These are phyloP conservation scores for Westerdykella sp. DNA, from an alignment of 2,329 filamentous ascomycete genomes.

Conservation along the genomic window DNA sequence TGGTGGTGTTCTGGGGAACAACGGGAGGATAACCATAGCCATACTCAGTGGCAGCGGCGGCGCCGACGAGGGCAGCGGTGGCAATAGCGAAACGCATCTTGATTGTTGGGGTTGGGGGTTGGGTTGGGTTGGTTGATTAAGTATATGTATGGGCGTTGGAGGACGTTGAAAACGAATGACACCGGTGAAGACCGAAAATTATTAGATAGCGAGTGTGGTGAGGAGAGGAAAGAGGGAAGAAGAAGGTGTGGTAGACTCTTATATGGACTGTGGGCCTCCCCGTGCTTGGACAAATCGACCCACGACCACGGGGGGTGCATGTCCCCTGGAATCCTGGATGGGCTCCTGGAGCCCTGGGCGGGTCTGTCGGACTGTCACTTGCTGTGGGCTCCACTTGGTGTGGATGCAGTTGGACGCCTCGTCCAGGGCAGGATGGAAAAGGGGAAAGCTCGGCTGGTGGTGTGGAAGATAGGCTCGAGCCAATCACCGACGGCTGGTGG, in stretches of 20 bases:
- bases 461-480: no score
- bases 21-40: conserved; percentile 4
- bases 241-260: not conserved
- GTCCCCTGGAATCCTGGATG: conserved; percentile 10
- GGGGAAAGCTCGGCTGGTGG: conserved; percentile 11
- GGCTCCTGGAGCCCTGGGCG: conserved; percentile 12
- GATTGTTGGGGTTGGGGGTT: conserved; percentile 27
- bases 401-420: conserved; percentile 10
- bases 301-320: conserved; percentile 25
- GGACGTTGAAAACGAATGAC: conserved; percentile 36
- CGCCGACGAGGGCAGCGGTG: conserved; percentile 27
- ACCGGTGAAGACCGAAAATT: conserved; percentile 36
- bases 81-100: conserved; percentile 36
- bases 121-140: conserved; percentile 1
- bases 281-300: conserved; percentile 23
- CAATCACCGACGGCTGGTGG: no score
- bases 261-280: conserved; percentile 22
- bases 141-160: conserved; percentile 10
- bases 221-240: conserved; percentile 21
- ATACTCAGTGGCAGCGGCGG: conserved; percentile 16
- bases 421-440: conserved; percentile 22
- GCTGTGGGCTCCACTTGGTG: no score
- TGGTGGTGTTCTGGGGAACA: conserved; percentile 16
- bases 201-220: conserved; percentile 33
- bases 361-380: no score